phyloP scores from a whole-genome alignment of 1,139 yeast genomes.

The Candida pseudoviswanathii region DNA sequence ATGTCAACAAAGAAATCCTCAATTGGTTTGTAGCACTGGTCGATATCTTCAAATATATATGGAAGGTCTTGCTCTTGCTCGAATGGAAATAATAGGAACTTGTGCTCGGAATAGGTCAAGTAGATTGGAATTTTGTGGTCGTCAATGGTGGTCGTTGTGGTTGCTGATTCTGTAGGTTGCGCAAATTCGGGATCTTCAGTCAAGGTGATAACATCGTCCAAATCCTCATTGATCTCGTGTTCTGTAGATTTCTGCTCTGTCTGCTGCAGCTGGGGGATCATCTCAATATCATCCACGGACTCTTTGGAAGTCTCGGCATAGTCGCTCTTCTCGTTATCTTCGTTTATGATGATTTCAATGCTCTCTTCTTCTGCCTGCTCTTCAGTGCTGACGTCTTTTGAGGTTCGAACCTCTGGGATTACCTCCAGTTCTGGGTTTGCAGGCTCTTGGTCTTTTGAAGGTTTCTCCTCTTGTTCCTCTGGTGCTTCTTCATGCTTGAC shows the following conservation, averaged over 20 bases:
- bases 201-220: slow-evolving; percentile 8
- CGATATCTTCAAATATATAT: slow-evolving; percentile 23
- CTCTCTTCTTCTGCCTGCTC: neutral
- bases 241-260: neutral
- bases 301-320: slow-evolving; percentile 17
- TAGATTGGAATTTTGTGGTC: slow-evolving; percentile 5
- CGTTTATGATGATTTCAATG: neutral
- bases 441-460: too few relatives aligned
- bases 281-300: neutral
- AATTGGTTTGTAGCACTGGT: slow-evolving; percentile 21
- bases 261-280: neutral
- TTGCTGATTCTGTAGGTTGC: neutral
- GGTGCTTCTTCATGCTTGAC: neutral
- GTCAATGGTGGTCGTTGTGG: neutral
- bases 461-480: neutral
- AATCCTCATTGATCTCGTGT: slow-evolving; percentile 5
- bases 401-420: too few relatives aligned
- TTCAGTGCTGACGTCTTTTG: neutral
- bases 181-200: slow-evolving; percentile 5
- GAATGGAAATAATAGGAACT: slow-evolving; percentile 27
- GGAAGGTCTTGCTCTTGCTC: slow-evolving; percentile 20
- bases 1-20: slow-evolving; percentile 30
- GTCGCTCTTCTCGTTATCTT: slow-evolving; percentile 24
- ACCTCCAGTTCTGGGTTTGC: neutral
- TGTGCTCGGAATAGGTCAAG: slow-evolving; percentile 19